These are phyloP conservation scores for Fusarium globosum DNA, from an alignment of 2,329 filamentous ascomycete genomes.

Conservation along the genomic window DNA sequence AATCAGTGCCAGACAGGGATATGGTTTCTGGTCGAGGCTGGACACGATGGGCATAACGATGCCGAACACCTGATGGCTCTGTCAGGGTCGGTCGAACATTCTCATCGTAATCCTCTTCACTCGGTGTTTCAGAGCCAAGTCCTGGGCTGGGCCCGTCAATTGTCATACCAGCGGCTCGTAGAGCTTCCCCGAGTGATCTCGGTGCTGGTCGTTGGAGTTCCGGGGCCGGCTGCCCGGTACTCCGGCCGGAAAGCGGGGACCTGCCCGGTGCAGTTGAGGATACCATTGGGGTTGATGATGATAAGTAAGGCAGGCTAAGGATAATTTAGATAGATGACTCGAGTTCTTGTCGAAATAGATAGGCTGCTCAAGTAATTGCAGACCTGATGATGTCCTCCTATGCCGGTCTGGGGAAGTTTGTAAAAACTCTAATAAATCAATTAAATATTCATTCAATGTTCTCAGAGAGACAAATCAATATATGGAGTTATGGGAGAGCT, in stretches of 20 bases:
- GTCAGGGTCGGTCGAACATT: slow-evolving; percentile 46
- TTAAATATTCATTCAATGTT: not conserved
- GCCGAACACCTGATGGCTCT: slow-evolving; percentile 31
- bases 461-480: not conserved
- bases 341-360: not conserved
- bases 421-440: not conserved
- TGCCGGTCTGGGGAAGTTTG: not conserved
- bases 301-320: not conserved
- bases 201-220: slow-evolving; percentile 24
- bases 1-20: slow-evolving; percentile 15
- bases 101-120: slow-evolving; percentile 60
- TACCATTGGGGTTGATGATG: slow-evolving; percentile 16
- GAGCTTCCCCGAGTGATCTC: slow-evolving; percentile 46
- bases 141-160: slow-evolving; percentile 32
- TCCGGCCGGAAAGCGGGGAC: slow-evolving; percentile 23
- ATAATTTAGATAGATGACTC: not conserved
- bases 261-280: slow-evolving; percentile 4
- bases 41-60: slow-evolving; percentile 22
- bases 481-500: not conserved
- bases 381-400: no score
- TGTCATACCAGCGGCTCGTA: slow-evolving; percentile 41
- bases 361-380: not conserved
- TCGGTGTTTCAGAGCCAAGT: slow-evolving; percentile 55
- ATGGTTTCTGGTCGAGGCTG: slow-evolving; percentile 4
- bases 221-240: slow-evolving; percentile 2